Evolutionary conservation across 2,329 filamentous ascomycete species (phyloP).

Genomic region (Neobulgaria alba): DNA sequence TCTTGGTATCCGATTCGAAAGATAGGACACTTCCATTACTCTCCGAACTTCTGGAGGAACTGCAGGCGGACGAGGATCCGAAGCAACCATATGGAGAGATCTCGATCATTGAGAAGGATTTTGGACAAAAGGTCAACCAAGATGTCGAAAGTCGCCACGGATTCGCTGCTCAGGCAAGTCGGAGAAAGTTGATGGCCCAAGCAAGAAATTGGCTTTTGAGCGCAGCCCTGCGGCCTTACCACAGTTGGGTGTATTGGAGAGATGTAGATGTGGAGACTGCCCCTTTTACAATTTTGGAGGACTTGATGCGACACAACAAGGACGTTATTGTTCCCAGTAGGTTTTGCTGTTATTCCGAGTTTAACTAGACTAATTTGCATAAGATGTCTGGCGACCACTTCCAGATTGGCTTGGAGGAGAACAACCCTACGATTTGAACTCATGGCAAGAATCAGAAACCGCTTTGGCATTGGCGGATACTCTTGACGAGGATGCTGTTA

Average conservation of each 20-base stretch:
- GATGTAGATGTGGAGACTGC: constrained; percentile 98
- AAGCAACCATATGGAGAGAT: constrained; percentile 89
- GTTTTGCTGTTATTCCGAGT: constrained; percentile 31
- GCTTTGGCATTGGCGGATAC: constrained; percentile 89
- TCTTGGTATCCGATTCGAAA: constrained; percentile 94
- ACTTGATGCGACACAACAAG: constrained; percentile 98
- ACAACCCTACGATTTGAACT: constrained; percentile 96
- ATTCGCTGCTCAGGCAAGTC: constrained; percentile 87
- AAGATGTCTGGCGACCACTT: constrained; percentile 95
- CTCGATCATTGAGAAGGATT: constrained; percentile 97
- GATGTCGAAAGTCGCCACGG: constrained; percentile 96
- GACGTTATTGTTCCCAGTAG: constrained; percentile 96
- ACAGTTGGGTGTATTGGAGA: constrained; percentile 99
- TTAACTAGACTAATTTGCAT: constrained; percentile 4
- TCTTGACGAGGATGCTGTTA: constrained; percentile 94
- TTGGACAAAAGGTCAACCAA: constrained; percentile 95
- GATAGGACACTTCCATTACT: constrained; percentile 77
- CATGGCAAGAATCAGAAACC: constrained; percentile 98
- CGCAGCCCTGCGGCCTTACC: constrained; percentile 83
- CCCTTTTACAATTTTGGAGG: constrained; percentile 91
- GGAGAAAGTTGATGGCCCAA: constrained; percentile 95
- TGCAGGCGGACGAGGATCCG: constrained; percentile 73
- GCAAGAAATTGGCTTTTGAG: constrained; percentile 95
- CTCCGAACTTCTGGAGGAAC: constrained; percentile 62
- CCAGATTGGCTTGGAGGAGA: constrained; percentile 98